Conservation (phyloP, 176 grass and related monocot species). For the Triticum aestivum region DNA sequence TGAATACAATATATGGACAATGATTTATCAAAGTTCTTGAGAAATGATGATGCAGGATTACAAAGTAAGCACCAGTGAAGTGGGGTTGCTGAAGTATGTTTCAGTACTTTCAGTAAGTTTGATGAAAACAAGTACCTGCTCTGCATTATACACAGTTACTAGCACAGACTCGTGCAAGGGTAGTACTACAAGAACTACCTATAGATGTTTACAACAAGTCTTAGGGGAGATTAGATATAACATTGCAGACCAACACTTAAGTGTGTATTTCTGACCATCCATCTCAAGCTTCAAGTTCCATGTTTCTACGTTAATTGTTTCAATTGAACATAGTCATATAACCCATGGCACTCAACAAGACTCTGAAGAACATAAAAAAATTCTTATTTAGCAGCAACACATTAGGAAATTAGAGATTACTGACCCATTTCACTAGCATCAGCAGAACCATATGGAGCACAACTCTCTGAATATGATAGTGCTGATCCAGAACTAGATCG, state of each 20-base stretch:
- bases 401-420: conserved; percentile 25
- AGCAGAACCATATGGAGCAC: conserved; percentile 49
- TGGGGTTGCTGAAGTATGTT: conserved; percentile 1
- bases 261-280: conserved; percentile 18
- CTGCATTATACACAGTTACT: background rate
- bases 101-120: background rate
- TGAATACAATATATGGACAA: conserved; percentile 3
- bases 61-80: conserved; percentile 24
- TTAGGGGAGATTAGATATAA: background rate
- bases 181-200: conserved; percentile 13
- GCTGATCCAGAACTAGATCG: conserved; percentile 78
- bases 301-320: background rate
- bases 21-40: conserved; percentile 30
- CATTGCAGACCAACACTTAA: conserved; percentile 1
- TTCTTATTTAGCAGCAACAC: conserved; percentile 13
- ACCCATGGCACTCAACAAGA: background rate
- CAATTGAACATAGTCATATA: conserved; percentile 10
- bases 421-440: conserved; percentile 80
- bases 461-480: conserved; percentile 86
- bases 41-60: conserved; percentile 18
- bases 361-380: background rate
- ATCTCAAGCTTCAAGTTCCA: conserved; percentile 3
- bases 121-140: conserved; percentile 7
- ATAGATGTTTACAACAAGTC: background rate
- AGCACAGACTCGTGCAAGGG: background rate